Conservation (phyloP, 2,329 filamentous ascomycete species). For the Hymenoscyphus scutula region DNA sequence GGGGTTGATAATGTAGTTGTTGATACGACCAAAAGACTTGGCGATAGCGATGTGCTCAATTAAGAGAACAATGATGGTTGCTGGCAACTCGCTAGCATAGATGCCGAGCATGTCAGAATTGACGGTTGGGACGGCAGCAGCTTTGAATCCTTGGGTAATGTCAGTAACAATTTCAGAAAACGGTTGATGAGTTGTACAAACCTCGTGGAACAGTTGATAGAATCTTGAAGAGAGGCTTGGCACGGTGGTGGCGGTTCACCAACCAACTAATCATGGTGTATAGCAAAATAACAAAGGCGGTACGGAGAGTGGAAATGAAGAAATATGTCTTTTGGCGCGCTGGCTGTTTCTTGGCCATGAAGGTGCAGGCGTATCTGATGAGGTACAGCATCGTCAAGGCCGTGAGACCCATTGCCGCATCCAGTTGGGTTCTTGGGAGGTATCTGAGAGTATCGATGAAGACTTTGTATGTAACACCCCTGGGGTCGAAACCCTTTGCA, state of each 20-base stretch:
- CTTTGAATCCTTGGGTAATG: constrained; percentile 64
- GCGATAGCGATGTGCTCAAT: constrained; percentile 97
- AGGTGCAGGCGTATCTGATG: constrained; percentile 65
- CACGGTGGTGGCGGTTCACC: constrained; percentile 66
- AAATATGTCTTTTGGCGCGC: constrained; percentile 73
- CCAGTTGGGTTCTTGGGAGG: constrained; percentile 64
- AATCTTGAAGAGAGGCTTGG: constrained; percentile 69
- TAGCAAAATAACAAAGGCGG: constrained; percentile 84
- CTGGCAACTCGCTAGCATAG: constrained; percentile 73
- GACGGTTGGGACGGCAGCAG: constrained; percentile 71
- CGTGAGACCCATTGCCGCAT: constrained; percentile 86
- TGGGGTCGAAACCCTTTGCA: constrained; percentile 55
- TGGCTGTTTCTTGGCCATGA: constrained; percentile 66
- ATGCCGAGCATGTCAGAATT: constrained; percentile 62
- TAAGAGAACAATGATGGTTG: constrained; percentile 86
- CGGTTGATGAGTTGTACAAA: constrained; percentile 34
- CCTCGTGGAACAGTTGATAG: constrained; percentile 75
- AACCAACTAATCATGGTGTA: constrained; percentile 91
- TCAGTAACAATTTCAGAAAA: not conserved
- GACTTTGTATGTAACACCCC: constrained; percentile 76
- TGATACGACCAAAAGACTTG: constrained; percentile 92
- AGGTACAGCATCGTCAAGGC: constrained; percentile 75
- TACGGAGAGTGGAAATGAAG: constrained; percentile 87
- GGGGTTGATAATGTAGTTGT: constrained; percentile 94
- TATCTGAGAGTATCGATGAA: constrained; percentile 79